Evolutionary conservation across 2,329 filamentous ascomycete species (phyloP), one percentile per base, ranked within the genome.

Genomic region (Epichloe brachyelytri): DNA sequence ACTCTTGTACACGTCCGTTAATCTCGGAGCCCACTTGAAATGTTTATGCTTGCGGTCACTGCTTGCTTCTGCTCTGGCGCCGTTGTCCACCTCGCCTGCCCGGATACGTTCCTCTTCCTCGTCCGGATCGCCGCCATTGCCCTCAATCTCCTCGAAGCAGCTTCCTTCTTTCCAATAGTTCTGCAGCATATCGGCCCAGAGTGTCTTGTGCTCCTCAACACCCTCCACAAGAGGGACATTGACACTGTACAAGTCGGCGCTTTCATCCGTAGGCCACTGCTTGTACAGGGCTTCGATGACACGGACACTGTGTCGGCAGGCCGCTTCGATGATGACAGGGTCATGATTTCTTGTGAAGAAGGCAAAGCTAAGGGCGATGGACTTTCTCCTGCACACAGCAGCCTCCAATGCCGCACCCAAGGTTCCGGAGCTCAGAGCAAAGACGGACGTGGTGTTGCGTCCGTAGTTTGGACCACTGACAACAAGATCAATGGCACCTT

Each of bases 21-120:
- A 93, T 56, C 80, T 80, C 2, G 91, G 93, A 46, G 86, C 82
- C 93, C 93, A 97, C 69, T 91, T 94, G 74, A 96, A 97, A 68
- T 94, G 86, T 65, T 86, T 88, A 67, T 95, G 88, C 51, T 73
- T 77, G 64, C 88, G 83, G 33, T 76, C 70, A 40, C 69, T 60
- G 11, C 12, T 36, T 17, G 40, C 22, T 11, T 48, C 43, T 34
- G 39, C 36, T 6, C 8, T 22, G 12, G 36, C 19, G 30, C 39
- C 45, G 47, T 20, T 48, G 44, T 68, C 69, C 47, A 71, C 71
- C 57, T 71, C 70, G 19, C 77, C 78, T 63, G 85, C 79, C 45
- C 89, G 78, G 55, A 95, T 83, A 56, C 76, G 75, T 59, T 82
- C 76, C 69, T 95, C 90, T 58, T 86, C 82, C 57, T 83, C 77